Conservation (phyloP, 257 asterid genomes). For the Solanum etuberosum region DNA sequence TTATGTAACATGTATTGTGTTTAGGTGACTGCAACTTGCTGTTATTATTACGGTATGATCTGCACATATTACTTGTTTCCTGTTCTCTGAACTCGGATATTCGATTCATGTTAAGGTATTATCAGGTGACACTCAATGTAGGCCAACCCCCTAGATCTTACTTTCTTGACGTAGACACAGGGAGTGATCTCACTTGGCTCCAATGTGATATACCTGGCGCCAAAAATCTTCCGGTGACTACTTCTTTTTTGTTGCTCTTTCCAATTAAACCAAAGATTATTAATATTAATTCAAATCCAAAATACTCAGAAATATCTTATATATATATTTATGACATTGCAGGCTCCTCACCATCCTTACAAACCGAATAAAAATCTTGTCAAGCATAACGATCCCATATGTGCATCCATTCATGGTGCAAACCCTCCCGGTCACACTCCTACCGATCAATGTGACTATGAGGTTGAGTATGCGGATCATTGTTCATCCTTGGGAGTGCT, state of each 20-base stretch:
- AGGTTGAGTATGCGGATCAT: slow-evolving; percentile 68
- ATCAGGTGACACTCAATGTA: slow-evolving; percentile 38
- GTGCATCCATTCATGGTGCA: slow-evolving; percentile 37
- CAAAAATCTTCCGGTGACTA: slow-evolving; percentile 55
- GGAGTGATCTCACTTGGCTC: slow-evolving; percentile 95
- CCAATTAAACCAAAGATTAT: neutral
- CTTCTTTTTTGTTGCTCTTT: neutral
- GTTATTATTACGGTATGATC: no score
- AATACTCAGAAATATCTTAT: neutral
- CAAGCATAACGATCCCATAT: slow-evolving; percentile 51
- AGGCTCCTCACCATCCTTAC: slow-evolving; percentile 85
- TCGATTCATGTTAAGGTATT: slow-evolving; percentile 38
- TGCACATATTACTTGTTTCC: neutral
- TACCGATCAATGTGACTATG: slow-evolving; percentile 75
- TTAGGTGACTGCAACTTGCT: neutral
- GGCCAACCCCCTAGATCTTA: slow-evolving; percentile 59
- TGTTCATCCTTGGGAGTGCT: slow-evolving; percentile 79
- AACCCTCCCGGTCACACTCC: slow-evolving; percentile 23
- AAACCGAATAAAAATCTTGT: slow-evolving; percentile 47
- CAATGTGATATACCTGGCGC: slow-evolving; percentile 88
- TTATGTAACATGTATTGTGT: no score
- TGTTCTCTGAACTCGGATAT: neutral
- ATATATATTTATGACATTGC: neutral
- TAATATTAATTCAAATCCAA: no score
- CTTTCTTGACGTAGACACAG: slow-evolving; percentile 79